Conservation (phyloP, 306 rosid species). For the Cicer cuneatum region DNA sequence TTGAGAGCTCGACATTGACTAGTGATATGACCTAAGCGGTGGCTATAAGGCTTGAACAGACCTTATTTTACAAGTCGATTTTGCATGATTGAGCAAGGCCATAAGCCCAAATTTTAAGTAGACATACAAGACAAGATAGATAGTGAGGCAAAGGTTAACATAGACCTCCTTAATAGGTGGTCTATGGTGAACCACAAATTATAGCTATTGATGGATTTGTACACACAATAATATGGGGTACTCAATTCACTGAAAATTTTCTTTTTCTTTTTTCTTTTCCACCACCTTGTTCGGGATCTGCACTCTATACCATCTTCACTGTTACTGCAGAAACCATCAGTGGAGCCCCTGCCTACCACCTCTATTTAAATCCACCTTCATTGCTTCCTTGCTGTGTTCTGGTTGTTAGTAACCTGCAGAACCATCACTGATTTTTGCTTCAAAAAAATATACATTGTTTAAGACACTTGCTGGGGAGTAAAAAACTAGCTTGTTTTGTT, state of each 20-base stretch:
- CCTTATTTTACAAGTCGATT: background rate
- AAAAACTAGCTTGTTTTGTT: background rate
- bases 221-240: background rate
- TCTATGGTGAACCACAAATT: background rate
- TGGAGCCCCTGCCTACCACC: background rate
- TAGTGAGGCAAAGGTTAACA: background rate
- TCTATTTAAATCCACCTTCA: background rate
- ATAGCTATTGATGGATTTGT: conserved; percentile 1
- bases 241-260: background rate
- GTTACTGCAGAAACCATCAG: too few species aligned
- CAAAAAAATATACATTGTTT: background rate
- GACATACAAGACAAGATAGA: conserved; percentile 14
- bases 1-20: background rate
- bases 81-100: background rate
- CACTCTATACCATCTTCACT: background rate
- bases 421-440: background rate
- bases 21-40: background rate
- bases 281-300: background rate
- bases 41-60: background rate
- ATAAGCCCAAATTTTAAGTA: background rate
- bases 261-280: background rate
- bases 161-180: background rate
- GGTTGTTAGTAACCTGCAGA: background rate
- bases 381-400: background rate
- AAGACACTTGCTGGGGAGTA: background rate